Conservation (phyloP, 2,329 filamentous ascomycete species). For the Chaetomiaceae sp. region DNA sequence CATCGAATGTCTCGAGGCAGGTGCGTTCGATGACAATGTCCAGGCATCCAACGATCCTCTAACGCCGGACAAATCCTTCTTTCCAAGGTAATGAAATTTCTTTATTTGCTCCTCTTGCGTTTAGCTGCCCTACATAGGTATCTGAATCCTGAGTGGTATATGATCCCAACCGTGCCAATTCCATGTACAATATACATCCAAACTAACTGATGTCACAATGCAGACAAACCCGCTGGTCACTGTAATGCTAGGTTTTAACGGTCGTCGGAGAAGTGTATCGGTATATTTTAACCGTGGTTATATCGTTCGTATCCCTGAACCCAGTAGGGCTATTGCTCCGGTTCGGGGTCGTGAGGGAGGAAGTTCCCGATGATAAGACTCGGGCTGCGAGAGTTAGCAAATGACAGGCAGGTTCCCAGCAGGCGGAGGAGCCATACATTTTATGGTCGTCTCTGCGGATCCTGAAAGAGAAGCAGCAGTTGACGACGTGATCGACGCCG, state of each 20-base stretch:
- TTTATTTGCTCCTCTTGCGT: too few relatives aligned
- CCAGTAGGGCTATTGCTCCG: conserved; percentile 7
- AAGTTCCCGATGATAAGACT: conserved; percentile 96
- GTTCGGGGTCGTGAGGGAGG: conserved; percentile 68
- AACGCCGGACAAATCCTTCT: too few relatives aligned
- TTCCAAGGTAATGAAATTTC: too few relatives aligned
- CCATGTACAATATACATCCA: background rate
- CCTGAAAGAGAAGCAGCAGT: conserved; percentile 96
- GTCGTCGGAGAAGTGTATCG: background rate
- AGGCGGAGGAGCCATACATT: conserved; percentile 61
- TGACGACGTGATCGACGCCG: conserved; percentile 64
- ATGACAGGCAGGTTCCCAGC: background rate
- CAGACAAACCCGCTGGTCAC: background rate
- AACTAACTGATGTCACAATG: background rate
- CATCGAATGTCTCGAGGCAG: too few relatives aligned
- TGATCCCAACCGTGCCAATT: background rate
- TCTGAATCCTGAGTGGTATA: too few relatives aligned
- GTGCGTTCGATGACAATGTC: too few relatives aligned
- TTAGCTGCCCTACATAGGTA: too few relatives aligned
- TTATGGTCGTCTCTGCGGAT: conserved; percentile 93
- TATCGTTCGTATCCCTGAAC: too few relatives aligned
- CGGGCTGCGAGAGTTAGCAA: conserved; percentile 50
- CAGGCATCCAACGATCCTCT: too few relatives aligned
- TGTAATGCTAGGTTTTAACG: background rate
- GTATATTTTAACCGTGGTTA: too few relatives aligned